These are phyloP conservation scores for Mycena capillaripes DNA, from an alignment of 768 basidiomycete species.

Conservation along the genomic window DNA sequence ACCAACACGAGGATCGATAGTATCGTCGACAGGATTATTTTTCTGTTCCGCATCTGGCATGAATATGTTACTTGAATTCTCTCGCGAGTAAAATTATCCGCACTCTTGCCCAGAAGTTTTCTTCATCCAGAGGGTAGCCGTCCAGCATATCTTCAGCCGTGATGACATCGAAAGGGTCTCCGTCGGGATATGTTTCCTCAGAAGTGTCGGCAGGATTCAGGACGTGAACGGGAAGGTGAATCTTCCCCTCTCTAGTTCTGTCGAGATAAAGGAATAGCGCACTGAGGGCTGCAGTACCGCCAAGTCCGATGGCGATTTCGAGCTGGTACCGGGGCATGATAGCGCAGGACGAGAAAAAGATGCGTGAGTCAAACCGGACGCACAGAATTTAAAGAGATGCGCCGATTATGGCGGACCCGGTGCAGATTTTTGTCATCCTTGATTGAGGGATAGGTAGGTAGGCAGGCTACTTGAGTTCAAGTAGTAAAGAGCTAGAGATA, in stretches of 20 bases:
- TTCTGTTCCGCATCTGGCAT: slow-evolving; percentile 70
- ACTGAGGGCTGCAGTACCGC: slow-evolving; percentile 59
- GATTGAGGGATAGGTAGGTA: too few relatives aligned
- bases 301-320: slow-evolving; percentile 63
- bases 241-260: slow-evolving; percentile 60
- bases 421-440: too few relatives aligned
- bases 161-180: slow-evolving; percentile 80
- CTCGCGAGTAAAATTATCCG: slow-evolving; percentile 25
- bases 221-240: too few relatives aligned
- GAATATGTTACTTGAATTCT: not conserved
- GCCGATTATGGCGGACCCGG: too few relatives aligned
- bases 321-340: slow-evolving; percentile 74
- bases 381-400: too few relatives aligned
- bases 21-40: slow-evolving; percentile 62
- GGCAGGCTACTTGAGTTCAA: too few relatives aligned
- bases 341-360: not conserved
- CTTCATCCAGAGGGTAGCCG: slow-evolving; percentile 74
- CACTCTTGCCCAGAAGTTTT: slow-evolving; percentile 69
- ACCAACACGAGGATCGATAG: slow-evolving; percentile 62
- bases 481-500: too few relatives aligned
- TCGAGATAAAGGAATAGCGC: slow-evolving; percentile 56
- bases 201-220: slow-evolving; percentile 38
- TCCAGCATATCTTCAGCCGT: slow-evolving; percentile 76
- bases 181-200: slow-evolving; percentile 27
- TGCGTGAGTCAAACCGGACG: too few relatives aligned